Evolutionary conservation across 2,329 filamentous ascomycete genomes (phyloP).

Genomic region (Colletotrichum sp.): DNA sequence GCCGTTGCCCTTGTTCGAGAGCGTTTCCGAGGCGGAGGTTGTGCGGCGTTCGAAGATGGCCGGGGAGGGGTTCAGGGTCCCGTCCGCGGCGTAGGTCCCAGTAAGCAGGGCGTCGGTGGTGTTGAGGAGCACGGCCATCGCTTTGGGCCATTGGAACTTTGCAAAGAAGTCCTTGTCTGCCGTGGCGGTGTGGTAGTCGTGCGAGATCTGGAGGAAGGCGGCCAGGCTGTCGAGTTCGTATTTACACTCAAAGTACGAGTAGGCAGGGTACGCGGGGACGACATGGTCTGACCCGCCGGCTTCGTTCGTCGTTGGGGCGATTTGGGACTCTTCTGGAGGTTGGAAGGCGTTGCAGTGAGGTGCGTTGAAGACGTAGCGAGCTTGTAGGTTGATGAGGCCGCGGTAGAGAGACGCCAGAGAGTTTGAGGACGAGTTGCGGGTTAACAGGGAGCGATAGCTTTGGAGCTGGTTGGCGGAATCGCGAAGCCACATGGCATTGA

Average conservation of each 20-base stretch:
- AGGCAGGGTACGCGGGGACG: conserved; percentile 60
- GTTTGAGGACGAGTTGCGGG: conserved; percentile 52
- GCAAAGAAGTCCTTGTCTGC: conserved; percentile 76
- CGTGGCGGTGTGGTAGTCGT: conserved; percentile 80
- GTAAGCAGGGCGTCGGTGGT: conserved; percentile 74
- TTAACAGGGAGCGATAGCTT: conserved; percentile 71
- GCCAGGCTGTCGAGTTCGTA: conserved; percentile 89
- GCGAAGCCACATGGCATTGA: conserved; percentile 91
- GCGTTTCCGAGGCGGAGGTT: conserved; percentile 78
- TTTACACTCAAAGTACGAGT: conserved; percentile 92
- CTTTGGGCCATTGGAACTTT: conserved; percentile 73
- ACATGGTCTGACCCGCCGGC: conserved; percentile 61
- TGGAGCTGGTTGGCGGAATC: conserved; percentile 85
- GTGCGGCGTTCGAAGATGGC: conserved; percentile 83
- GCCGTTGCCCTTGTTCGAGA: conserved; percentile 77
- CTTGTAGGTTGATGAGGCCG: conserved; percentile 78
- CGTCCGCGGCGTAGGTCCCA: conserved; percentile 72
- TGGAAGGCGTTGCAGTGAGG: conserved; percentile 97
- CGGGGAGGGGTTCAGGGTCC: conserved; percentile 59
- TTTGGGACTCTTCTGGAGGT: conserved; percentile 76
- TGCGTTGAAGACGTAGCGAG: conserved; percentile 69
- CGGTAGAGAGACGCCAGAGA: conserved; percentile 73
- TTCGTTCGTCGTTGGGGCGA: conserved; percentile 60
- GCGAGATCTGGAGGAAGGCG: conserved; percentile 81
- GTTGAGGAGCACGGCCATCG: conserved; percentile 72